A percentile compares a stretch with the other conserved stretches of the same genome.
phyloP scores from a whole-genome alignment of 140 eudicot species.

The Cichorium intybus region DNA sequence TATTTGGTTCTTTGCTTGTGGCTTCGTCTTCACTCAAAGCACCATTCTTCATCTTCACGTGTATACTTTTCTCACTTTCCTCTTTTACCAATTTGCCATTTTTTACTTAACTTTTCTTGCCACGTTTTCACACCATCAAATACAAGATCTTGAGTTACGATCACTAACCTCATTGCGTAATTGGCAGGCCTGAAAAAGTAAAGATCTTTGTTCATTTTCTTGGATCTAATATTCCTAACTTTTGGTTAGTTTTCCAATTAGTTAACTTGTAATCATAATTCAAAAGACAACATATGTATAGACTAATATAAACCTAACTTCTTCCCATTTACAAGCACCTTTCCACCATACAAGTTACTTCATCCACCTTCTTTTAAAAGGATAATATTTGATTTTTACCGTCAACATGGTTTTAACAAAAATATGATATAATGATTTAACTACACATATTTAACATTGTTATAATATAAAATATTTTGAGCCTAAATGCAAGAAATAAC shows the following conservation, averaged over 20 bases:
- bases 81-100: constrained; percentile 2
- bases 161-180: neutral
- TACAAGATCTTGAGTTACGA: neutral
- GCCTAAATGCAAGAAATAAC: too few relatives aligned
- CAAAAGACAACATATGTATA: neutral
- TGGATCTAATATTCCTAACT: constrained; percentile 20
- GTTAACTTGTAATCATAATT: constrained; percentile 14
- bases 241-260: constrained; percentile 2
- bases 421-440: too few relatives aligned
- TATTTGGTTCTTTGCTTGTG: constrained; percentile 29
- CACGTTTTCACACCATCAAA: constrained; percentile 8
- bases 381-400: neutral
- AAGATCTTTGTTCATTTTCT: neutral
- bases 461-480: too few relatives aligned
- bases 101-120: neutral
- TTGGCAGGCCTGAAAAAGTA: neutral
- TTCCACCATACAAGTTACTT: constrained; percentile 8
- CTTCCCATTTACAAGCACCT: neutral
- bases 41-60: constrained; percentile 36
- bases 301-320: constrained; percentile 1
- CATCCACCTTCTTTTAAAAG: neutral
- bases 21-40: constrained; percentile 43
- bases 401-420: neutral
- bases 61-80: constrained; percentile 17
- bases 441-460: too few relatives aligned